These are phyloP conservation scores for Colletotrichum sp. DNA, from an alignment of 2,329 filamentous ascomycete genomes.

Conservation along the genomic window DNA sequence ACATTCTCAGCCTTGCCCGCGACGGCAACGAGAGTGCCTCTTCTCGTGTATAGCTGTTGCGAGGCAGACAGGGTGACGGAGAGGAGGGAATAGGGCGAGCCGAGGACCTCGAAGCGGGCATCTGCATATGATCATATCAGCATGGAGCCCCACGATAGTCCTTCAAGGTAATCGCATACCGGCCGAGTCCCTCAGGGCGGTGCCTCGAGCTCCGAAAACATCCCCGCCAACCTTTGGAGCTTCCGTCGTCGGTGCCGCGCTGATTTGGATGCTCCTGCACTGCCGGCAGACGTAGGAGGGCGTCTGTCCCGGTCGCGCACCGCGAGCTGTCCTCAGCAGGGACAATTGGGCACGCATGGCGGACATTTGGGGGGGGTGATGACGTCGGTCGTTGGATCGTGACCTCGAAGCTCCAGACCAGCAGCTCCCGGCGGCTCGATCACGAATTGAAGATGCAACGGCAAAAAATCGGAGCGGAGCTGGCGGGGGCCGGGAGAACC, in stretches of 20 bases:
- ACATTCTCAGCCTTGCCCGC: constrained; percentile 93
- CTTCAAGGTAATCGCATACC: constrained; percentile 40
- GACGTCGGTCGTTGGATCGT: constrained; percentile 16
- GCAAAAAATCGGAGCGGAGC: constrained; percentile 11
- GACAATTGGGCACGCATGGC: constrained; percentile 51
- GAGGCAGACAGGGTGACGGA: constrained; percentile 93
- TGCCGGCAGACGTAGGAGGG: constrained; percentile 54
- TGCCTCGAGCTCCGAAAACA: constrained; percentile 57
- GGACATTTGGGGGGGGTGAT: constrained; percentile 5
- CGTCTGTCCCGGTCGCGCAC: constrained; percentile 28
- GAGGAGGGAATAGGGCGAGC: constrained; percentile 89
- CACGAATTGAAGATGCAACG: neutral
- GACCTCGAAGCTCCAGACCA: neutral
- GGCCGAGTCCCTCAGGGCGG: constrained; percentile 50
- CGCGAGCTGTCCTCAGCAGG: constrained; percentile 39
- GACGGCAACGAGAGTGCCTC: constrained; percentile 88
- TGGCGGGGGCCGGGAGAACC: neutral
- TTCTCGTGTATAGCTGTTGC: constrained; percentile 89
- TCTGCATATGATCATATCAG: constrained; percentile 56
- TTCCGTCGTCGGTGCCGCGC: constrained; percentile 63
- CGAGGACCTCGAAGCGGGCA: constrained; percentile 92
- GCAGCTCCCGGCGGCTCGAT: neutral
- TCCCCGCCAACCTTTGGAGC: constrained; percentile 55
- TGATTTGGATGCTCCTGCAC: constrained; percentile 68
- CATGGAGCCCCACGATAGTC: neutral